Base-by-base conservation (phyloP, 805 yeast genomes). In the Priceomyces carsonii region DNA sequence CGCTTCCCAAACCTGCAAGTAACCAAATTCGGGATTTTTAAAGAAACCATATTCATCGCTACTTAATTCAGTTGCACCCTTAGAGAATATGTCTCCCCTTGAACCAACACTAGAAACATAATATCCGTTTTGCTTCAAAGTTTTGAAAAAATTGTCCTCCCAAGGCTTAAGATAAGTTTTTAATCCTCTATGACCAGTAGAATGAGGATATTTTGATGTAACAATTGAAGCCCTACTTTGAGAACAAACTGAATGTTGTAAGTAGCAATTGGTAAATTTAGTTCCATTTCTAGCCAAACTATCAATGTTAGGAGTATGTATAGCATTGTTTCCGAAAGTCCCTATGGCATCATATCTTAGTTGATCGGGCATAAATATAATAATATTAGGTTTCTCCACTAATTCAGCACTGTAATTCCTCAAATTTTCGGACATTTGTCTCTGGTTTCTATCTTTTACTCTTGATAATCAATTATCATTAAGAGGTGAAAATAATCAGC, bases 311-410 rank as follows among this genome's bases (percentile, higher is more conserved):
- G 47, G 45, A 10, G 47, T 43, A 26, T 35, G 33, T 14, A 43
- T 33, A 5, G 30, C 13, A 2, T 33, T 21, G 27, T 37, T 39
- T 17, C 45, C 48, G 36, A 39, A 35, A 7, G 46, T 24, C n/a
- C 47, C 43, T 16, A 43, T 12, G 30, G 37, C 35, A 27, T 42
- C 46, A 25, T 44, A 44, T 14, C 48, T 21, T 14, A 44, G 33
- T 23, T 44, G 48, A 29, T 44, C 46, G 7, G 48, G 48, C 48
- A 44, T 44, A 33, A 44, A 44, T 9, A 44, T 26, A 6, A 44
- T 18, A 20, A 39, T 31, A 25, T 44, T 44, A 6, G 48, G 46
- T 27, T 17, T 27, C 6, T 13, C 18, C 12, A 29, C 48, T 4
- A 47, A 36, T 41, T n/a, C n/a, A n/a, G n/a, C n/a, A n/a, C n/a